phyloP scores from a whole-genome alignment of 2,329 filamentous ascomycete genomes.

The Neopestalotiopsis sp. region DNA sequence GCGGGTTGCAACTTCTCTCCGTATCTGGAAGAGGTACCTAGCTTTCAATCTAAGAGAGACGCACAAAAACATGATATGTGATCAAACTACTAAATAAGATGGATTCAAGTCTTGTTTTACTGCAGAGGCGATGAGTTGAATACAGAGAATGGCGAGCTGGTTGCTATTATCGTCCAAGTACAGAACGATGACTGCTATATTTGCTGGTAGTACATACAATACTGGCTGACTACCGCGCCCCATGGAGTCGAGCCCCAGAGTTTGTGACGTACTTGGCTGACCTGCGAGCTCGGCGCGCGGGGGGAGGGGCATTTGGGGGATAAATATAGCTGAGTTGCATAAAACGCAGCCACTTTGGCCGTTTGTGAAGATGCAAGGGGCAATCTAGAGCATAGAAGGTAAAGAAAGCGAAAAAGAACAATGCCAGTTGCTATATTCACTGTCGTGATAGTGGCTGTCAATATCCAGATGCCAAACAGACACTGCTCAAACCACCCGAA shows the following conservation, averaged over 20 bases:
- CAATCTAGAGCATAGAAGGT: neutral
- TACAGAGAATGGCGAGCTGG: no score
- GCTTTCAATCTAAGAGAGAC: no score
- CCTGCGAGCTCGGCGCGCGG: neutral
- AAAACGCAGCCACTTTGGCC: neutral
- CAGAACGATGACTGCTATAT: no score
- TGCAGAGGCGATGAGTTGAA: no score
- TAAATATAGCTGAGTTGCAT: constrained; percentile 3
- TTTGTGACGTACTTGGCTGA: neutral
- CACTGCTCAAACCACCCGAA: no score
- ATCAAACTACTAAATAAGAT: no score
- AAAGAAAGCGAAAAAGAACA: neutral
- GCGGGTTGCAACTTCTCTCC: no score
- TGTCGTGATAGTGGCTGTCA: no score
- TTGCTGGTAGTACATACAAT: neutral
- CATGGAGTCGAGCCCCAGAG: neutral
- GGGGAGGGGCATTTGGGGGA: neutral
- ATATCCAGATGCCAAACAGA: neutral
- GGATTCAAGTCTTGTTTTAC: no score
- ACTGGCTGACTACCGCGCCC: neutral
- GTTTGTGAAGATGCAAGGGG: neutral
- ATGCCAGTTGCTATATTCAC: neutral
- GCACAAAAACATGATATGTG: no score
- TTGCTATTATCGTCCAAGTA: no score
- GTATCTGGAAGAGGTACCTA: no score